phyloP scores from a whole-genome alignment of 495 filamentous ascomycete genomes.

The Talaromyces liani region DNA sequence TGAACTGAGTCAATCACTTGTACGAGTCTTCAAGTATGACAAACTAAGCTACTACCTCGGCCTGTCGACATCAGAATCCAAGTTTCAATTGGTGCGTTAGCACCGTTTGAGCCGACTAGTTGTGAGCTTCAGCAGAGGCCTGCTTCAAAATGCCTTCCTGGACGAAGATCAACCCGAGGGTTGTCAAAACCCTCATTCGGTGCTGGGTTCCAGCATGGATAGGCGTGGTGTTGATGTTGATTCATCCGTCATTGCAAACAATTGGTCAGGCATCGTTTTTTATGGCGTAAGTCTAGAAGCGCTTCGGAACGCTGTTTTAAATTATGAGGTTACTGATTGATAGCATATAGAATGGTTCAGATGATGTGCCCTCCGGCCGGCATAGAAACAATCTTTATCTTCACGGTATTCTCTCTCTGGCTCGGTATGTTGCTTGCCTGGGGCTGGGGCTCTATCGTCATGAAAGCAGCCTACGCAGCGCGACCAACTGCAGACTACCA shows the following conservation, averaged over 20 bases:
- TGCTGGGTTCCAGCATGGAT: conserved; percentile 37
- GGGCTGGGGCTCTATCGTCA: conserved; percentile 35
- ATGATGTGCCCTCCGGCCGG: conserved; percentile 32
- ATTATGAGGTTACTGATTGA: neutral
- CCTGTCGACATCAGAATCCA: neutral
- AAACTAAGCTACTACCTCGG: neutral
- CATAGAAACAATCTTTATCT: conserved; percentile 31
- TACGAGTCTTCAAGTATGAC: neutral
- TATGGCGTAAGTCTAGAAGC: conserved; percentile 13
- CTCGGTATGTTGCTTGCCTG: conserved; percentile 31
- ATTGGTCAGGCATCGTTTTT: conserved; percentile 28
- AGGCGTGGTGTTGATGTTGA: conserved; percentile 33
- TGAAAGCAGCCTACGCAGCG: conserved; percentile 33
- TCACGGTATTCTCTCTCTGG: conserved; percentile 25
- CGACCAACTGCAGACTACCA: conserved; percentile 29
- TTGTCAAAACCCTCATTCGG: conserved; percentile 34
- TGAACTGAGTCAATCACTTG: neutral
- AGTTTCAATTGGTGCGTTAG: neutral
- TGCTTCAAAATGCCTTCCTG: conserved; percentile 20
- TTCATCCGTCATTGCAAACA: conserved; percentile 20
- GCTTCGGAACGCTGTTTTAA: no score
- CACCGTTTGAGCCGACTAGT: neutral
- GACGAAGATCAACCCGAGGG: conserved; percentile 34
- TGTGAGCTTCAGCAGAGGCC: neutral
- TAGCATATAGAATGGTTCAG: conserved; percentile 20